Evolutionary conservation across 495 filamentous ascomycete species (phyloP).

Genomic region (Pseudevernia furfuracea): DNA sequence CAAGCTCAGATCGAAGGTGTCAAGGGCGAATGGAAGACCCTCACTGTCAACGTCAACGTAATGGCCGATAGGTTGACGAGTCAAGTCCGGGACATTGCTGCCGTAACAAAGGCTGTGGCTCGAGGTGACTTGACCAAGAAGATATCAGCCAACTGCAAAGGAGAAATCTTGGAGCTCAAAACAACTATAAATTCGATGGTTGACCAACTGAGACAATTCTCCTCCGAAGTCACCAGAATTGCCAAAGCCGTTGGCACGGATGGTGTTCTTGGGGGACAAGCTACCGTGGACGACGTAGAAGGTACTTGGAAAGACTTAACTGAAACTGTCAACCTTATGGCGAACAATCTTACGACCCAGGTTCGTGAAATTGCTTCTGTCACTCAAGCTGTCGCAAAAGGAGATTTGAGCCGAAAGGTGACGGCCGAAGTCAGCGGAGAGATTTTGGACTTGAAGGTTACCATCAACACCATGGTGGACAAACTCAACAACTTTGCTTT

Average conservation of each 20-base stretch:
- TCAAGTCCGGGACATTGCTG: constrained; percentile 96
- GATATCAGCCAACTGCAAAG: constrained; percentile 92
- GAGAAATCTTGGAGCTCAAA: constrained; percentile 92
- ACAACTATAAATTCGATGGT: constrained; percentile 99
- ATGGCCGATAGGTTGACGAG: constrained; percentile 98
- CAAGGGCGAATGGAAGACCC: constrained; percentile 86
- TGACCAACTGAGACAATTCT: constrained; percentile 93
- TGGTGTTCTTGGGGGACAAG: constrained; percentile 89
- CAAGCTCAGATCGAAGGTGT: constrained; percentile 92
- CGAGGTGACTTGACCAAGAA: constrained; percentile 95
- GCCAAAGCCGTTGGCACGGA: constrained; percentile 96
- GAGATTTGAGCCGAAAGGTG: constrained; percentile 93
- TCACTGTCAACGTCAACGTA: constrained; percentile 96
- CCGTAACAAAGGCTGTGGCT: constrained; percentile 96
- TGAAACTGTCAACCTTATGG: constrained; percentile 98
- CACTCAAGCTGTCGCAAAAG: constrained; percentile 90
- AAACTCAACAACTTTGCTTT: constrained; percentile 93
- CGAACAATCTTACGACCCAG: constrained; percentile 95
- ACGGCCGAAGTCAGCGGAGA: constrained; percentile 93
- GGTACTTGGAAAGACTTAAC: constrained; percentile 97
- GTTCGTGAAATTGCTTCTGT: constrained; percentile 98
- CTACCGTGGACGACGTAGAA: constrained; percentile 93
- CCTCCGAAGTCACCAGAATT: constrained; percentile 95
- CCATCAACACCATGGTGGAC: constrained; percentile 99
- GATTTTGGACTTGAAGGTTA: constrained; percentile 90